Conservation (phyloP, 805 yeast genomes). For the Yarrowia deformans region DNA sequence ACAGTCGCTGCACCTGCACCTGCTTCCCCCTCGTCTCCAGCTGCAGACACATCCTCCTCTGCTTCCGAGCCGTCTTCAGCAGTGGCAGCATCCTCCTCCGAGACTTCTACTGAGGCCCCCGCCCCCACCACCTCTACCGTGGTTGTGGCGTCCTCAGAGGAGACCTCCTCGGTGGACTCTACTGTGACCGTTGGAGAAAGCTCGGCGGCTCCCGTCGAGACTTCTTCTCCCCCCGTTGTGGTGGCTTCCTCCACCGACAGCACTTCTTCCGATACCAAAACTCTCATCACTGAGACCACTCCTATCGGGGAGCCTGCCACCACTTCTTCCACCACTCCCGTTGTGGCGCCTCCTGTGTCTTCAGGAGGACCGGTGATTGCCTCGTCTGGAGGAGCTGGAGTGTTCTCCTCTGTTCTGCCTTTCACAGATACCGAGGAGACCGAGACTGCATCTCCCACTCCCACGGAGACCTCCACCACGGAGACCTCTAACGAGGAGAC, state of each 20-base stretch:
- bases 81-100: constrained; percentile 36
- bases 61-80: constrained; percentile 18
- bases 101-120: background rate
- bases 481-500: no score
- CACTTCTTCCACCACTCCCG: constrained; percentile 4
- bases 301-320: constrained; percentile 12
- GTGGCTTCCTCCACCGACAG: constrained; percentile 3
- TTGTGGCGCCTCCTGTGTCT: constrained; percentile 3
- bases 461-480: constrained; percentile 23
- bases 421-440: constrained; percentile 19
- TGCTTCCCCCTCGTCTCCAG: background rate
- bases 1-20: constrained; percentile 34
- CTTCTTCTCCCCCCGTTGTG: constrained; percentile 4
- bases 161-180: background rate
- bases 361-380: background rate
- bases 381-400: constrained; percentile 37
- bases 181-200: constrained; percentile 7
- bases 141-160: constrained; percentile 9
- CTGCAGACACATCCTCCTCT: constrained; percentile 30
- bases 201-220: background rate
- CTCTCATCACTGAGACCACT: constrained; percentile 16
- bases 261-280: constrained; percentile 2
- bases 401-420: constrained; percentile 21
- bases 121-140: background rate
- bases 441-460: background rate